phyloP scores from a whole-genome alignment of 257 asterid species.

The Nicotiana knightiana region DNA sequence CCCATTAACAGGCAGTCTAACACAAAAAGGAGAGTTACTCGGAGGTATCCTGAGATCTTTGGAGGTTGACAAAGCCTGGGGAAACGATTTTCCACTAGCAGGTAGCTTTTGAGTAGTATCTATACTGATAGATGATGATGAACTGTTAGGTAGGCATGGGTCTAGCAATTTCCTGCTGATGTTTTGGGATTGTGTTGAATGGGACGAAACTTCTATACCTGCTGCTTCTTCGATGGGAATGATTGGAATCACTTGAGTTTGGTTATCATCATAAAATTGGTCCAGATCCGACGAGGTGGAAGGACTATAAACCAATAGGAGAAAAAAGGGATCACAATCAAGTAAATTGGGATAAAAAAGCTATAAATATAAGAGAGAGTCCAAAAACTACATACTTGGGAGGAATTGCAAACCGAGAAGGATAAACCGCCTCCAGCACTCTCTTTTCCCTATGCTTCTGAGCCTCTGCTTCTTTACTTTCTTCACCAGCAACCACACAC shows the following conservation, averaged over 20 bases:
- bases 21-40: not conserved
- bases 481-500: constrained; percentile 52
- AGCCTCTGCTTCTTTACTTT: constrained; percentile 30
- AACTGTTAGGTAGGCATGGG: not conserved
- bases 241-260: constrained; percentile 28
- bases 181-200: constrained; percentile 8
- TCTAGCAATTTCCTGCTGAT: constrained; percentile 2
- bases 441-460: constrained; percentile 22
- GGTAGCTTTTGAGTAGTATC: constrained; percentile 5
- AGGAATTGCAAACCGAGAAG: constrained; percentile 26
- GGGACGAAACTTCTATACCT: constrained; percentile 3
- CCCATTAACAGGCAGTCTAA: not conserved
- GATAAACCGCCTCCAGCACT: constrained; percentile 26
- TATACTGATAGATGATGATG: not conserved
- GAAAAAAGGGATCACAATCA: constrained; percentile 13
- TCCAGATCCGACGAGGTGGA: constrained; percentile 9
- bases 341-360: not conserved
- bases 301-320: constrained; percentile 25
- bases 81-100: not conserved
- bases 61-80: not conserved
- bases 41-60: not conserved
- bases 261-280: constrained; percentile 20
- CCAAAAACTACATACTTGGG: constrained; percentile 24
- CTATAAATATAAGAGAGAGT: not conserved
- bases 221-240: constrained; percentile 34